A percentile compares a stretch with the other conserved stretches of the same genome.
Conservation (phyloP, 2,329 filamentous ascomycete genomes). For the Ramularia collo-cygni region DNA sequence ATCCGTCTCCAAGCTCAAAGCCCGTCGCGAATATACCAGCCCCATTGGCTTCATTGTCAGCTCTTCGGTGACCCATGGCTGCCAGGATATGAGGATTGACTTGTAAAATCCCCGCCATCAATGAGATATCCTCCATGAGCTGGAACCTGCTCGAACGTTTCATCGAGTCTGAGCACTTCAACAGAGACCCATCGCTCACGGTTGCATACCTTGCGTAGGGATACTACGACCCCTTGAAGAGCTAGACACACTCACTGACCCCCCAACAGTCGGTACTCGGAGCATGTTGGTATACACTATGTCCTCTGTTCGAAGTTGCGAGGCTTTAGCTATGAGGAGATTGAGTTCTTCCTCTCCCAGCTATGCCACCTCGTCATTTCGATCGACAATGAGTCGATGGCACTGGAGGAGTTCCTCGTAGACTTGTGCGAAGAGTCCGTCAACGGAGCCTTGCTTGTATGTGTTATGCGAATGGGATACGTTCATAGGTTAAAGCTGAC, state of each 20-base stretch:
- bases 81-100: constrained; percentile 9
- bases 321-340: constrained; percentile 83
- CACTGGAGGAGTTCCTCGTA: constrained; percentile 77
- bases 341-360: constrained; percentile 83
- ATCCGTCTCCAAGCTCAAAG: no score
- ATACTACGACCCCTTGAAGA: neutral
- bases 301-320: constrained; percentile 82
- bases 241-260: constrained; percentile 12
- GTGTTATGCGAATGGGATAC: constrained; percentile 26
- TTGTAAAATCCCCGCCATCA: constrained; percentile 2
- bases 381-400: constrained; percentile 87
- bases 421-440: constrained; percentile 84
- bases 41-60: constrained; percentile 3
- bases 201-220: constrained; percentile 83
- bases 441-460: constrained; percentile 72
- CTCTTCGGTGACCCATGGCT: constrained; percentile 6
- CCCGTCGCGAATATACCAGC: no score
- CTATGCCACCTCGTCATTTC: constrained; percentile 83
- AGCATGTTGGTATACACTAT: constrained; percentile 86
- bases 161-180: constrained; percentile 91
- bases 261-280: constrained; percentile 65
- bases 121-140: constrained; percentile 38
- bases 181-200: constrained; percentile 80
- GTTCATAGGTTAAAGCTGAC: constrained; percentile 12
- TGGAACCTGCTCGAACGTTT: constrained; percentile 86